phyloP scores from a whole-genome alignment of 208 protist species.

The Endotrypanum monterogeii region DNA sequence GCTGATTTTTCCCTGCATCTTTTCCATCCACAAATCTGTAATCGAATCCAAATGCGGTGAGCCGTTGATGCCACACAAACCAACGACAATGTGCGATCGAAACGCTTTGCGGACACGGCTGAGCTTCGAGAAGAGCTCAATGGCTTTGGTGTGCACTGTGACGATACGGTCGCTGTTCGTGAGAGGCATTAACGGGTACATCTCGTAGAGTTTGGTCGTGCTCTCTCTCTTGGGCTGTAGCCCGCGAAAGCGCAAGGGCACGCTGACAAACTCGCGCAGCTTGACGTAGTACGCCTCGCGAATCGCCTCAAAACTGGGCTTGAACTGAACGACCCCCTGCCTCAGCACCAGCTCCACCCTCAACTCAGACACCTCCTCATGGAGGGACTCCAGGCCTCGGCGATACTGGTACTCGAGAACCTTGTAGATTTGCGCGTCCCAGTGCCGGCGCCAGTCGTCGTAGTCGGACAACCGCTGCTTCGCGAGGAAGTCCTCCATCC shows the following conservation, averaged over 20 bases:
- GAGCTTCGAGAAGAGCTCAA: slow-evolving; percentile 93
- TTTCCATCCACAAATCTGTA: slow-evolving; percentile 76
- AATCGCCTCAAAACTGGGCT: slow-evolving; percentile 94
- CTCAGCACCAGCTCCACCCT: slow-evolving; percentile 94
- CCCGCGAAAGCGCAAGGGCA: slow-evolving; percentile 93
- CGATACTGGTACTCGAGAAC: slow-evolving; percentile 96
- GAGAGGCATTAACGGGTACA: slow-evolving; percentile 91
- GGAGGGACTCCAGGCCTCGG: slow-evolving; percentile 88
- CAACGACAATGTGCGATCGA: slow-evolving; percentile 83
- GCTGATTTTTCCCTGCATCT: slow-evolving; percentile 63
- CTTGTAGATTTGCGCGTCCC: slow-evolving; percentile 98
- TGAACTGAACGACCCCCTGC: slow-evolving; percentile 91
- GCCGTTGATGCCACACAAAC: slow-evolving; percentile 87
- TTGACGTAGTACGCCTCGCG: slow-evolving; percentile 95
- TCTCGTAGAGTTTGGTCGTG: slow-evolving; percentile 62
- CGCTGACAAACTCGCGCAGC: slow-evolving; percentile 93
- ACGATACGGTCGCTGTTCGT: slow-evolving; percentile 84
- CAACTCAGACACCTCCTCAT: slow-evolving; percentile 94
- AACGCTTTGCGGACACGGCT: slow-evolving; percentile 87
- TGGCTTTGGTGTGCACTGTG: slow-evolving; percentile 91
- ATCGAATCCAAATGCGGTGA: slow-evolving; percentile 90
- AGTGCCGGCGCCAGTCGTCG: slow-evolving; percentile 93
- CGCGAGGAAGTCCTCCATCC: slow-evolving; percentile 85
- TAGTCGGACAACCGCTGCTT: slow-evolving; percentile 77
- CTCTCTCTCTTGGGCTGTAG: slow-evolving; percentile 82